A percentile compares a stretch with the other conserved stretches of the same genome.
phyloP scores from a whole-genome alignment of 1,284 basidiomycete genomes.

The Tranzscheliella williamsii region DNA sequence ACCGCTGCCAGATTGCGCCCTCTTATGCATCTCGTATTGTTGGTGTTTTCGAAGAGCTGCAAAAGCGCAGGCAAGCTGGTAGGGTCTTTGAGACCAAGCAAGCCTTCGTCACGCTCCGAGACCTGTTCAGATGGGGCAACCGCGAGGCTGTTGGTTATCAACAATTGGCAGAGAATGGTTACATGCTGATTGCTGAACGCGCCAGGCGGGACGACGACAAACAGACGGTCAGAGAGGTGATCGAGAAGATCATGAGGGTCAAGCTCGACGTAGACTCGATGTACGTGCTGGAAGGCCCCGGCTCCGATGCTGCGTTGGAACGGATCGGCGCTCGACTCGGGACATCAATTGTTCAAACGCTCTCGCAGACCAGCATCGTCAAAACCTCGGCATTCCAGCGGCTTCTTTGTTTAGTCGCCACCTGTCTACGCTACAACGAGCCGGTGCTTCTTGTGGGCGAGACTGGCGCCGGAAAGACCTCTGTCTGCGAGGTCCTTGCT shows the following conservation, averaged over 20 bases:
- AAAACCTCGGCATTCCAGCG: conserved; percentile 94
- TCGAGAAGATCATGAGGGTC: conserved; percentile 88
- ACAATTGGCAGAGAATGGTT: conserved; percentile 92
- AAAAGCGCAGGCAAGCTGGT: conserved; percentile 83
- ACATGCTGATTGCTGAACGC: conserved; percentile 95
- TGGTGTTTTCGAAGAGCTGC: conserved; percentile 86
- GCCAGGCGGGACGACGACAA: conserved; percentile 84
- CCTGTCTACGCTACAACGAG: conserved; percentile 85
- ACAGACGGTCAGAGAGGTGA: conserved; percentile 83
- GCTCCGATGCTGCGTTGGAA: conserved; percentile 31
- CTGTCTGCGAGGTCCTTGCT: conserved; percentile 88
- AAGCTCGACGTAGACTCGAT: conserved; percentile 71
- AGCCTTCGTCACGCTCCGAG: conserved; percentile 92
- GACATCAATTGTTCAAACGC: conserved; percentile 59
- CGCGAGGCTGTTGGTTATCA: conserved; percentile 82
- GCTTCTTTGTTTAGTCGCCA: conserved; percentile 79
- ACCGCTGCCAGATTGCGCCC: conserved; percentile 55
- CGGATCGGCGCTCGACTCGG: conserved; percentile 38
- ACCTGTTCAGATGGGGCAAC: conserved; percentile 95
- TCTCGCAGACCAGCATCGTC: conserved; percentile 66
- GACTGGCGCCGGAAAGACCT: conserved; percentile 96
- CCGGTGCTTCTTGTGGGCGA: conserved; percentile 97
- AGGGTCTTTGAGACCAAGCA: conserved; percentile 97
- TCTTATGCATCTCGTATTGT: conserved; percentile 88
- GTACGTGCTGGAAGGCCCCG: conserved; percentile 64